Evolutionary conservation across 768 basidiomycete genomes (phyloP).

Genomic region (Floccularia luteovirens): DNA sequence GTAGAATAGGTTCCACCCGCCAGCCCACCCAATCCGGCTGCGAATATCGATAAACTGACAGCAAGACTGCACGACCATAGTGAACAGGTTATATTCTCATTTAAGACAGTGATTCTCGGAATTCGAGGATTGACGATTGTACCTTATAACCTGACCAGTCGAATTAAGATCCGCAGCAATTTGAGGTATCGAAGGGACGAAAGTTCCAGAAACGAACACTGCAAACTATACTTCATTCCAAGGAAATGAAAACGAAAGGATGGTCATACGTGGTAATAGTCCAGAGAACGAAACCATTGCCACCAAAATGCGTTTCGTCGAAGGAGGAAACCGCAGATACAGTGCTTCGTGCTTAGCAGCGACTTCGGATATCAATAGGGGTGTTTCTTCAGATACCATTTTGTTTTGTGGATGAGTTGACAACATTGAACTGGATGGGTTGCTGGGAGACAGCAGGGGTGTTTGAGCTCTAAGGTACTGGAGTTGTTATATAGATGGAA

Average conservation of each 20-base stretch:
- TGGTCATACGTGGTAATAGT: conserved; percentile 7
- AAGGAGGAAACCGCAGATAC: conserved; percentile 11
- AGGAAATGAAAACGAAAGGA: not conserved
- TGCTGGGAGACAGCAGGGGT: no score
- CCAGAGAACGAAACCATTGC: conserved; percentile 10
- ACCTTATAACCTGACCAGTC: conserved; percentile 13
- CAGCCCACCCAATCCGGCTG: conserved; percentile 19
- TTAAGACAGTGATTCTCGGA: not conserved
- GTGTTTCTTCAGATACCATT: conserved; percentile 20
- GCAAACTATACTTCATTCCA: not conserved
- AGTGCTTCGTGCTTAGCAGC: conserved; percentile 15
- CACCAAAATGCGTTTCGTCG: conserved; percentile 9
- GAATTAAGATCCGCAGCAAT: conserved; percentile 15
- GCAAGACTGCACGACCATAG: conserved; percentile 12
- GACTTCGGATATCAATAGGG: conserved; percentile 16
- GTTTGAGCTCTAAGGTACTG: no score
- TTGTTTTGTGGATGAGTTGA: no score
- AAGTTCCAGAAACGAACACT: conserved; percentile 15
- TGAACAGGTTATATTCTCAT: not conserved
- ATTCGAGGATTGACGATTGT: not conserved
- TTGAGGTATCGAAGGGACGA: conserved; percentile 17
- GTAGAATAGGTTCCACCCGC: conserved; percentile 24
- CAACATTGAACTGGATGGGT: no score
- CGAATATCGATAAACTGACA: conserved; percentile 24
- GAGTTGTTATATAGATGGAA: no score